Evolutionary conservation across 164 flowering plant genomes (phyloP).

Genomic region (Magnolia kwangsiensis): DNA sequence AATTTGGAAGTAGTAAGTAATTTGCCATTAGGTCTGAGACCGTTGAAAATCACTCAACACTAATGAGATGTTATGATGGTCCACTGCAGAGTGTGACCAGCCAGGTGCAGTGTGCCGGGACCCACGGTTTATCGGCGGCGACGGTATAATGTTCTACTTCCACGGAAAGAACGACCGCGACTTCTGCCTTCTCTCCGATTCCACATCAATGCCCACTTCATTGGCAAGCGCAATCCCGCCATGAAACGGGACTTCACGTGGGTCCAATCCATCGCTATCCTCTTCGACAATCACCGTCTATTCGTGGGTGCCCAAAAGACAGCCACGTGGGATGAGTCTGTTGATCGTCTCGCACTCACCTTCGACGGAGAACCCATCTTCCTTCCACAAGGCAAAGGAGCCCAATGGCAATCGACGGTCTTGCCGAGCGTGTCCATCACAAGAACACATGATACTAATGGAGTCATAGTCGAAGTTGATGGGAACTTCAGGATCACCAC

Average conservation of each 20-base stretch:
- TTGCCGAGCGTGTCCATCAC: slow-evolving; percentile 7
- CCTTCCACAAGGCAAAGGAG: slow-evolving; percentile 7
- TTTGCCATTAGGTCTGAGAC: too few species aligned
- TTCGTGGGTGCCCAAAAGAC: slow-evolving; percentile 17
- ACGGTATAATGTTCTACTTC: slow-evolving; percentile 34
- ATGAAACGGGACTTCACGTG: slow-evolving; percentile 26
- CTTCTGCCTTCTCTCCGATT: slow-evolving; percentile 28
- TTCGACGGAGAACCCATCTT: slow-evolving; percentile 18
- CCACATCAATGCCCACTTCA: slow-evolving; percentile 35
- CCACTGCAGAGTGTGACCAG: slow-evolving; percentile 18
- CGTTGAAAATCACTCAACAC: background rate
- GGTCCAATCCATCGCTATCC: slow-evolving; percentile 25
- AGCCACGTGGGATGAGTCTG: slow-evolving; percentile 19
- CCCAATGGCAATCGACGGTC: slow-evolving; percentile 6
- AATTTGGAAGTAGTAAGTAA: too few species aligned
- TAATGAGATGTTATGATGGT: background rate
- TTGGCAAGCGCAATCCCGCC: slow-evolving; percentile 17
- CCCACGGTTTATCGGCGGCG: slow-evolving; percentile 33
- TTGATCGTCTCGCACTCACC: slow-evolving; percentile 17
- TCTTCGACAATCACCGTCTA: slow-evolving; percentile 18
- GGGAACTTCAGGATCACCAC: slow-evolving; percentile 8
- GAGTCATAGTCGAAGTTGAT: slow-evolving; percentile 4
- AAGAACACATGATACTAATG: slow-evolving; percentile 10
- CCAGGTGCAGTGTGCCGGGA: slow-evolving; percentile 31
- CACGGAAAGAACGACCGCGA: slow-evolving; percentile 30